Evolutionary conservation across 2,329 filamentous ascomycete species (phyloP).

Genomic region (Massarina eburnea): DNA sequence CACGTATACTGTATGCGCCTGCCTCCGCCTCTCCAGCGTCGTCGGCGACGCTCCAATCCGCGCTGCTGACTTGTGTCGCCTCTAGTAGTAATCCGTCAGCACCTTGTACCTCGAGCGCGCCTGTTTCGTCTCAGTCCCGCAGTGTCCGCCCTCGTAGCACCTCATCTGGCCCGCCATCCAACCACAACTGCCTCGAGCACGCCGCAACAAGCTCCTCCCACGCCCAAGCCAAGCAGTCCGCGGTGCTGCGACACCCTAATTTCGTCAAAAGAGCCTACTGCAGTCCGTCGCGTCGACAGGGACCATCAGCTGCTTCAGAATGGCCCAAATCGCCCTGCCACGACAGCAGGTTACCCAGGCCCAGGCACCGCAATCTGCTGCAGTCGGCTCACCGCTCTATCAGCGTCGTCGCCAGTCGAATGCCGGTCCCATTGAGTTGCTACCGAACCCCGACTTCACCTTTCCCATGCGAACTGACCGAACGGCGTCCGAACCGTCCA

Average conservation of each 20-base stretch:
- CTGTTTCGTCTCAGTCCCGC: constrained; percentile 43
- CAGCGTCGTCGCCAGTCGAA: constrained; percentile 37
- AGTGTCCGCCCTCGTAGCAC: constrained; percentile 36
- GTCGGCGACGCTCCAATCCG: constrained; percentile 20
- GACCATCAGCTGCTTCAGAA: constrained; percentile 29
- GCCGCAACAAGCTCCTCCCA: constrained; percentile 25
- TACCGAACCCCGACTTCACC: constrained; percentile 52
- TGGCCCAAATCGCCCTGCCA: constrained; percentile 43
- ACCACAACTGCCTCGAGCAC: constrained; percentile 20
- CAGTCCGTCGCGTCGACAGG: constrained; percentile 24
- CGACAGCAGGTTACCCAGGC: constrained; percentile 40
- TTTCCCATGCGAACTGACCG: constrained; percentile 47
- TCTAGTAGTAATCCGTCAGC: constrained; percentile 34
- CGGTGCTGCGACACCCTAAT: constrained; percentile 30
- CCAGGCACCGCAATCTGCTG: constrained; percentile 36
- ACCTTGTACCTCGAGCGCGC: constrained; percentile 39
- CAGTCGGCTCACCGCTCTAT: constrained; percentile 41
- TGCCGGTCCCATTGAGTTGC: constrained; percentile 45
- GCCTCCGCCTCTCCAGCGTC: constrained; percentile 2
- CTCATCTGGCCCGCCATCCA: constrained; percentile 20
- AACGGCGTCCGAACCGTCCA: constrained; percentile 27
- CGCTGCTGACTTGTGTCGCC: constrained; percentile 32
- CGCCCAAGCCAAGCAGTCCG: constrained; percentile 22
- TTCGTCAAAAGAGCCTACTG: constrained; percentile 25
- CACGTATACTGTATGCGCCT: constrained; percentile 29